phyloP scores from a whole-genome alignment of 257 asterid species.

The Buddleja alternifolia region DNA sequence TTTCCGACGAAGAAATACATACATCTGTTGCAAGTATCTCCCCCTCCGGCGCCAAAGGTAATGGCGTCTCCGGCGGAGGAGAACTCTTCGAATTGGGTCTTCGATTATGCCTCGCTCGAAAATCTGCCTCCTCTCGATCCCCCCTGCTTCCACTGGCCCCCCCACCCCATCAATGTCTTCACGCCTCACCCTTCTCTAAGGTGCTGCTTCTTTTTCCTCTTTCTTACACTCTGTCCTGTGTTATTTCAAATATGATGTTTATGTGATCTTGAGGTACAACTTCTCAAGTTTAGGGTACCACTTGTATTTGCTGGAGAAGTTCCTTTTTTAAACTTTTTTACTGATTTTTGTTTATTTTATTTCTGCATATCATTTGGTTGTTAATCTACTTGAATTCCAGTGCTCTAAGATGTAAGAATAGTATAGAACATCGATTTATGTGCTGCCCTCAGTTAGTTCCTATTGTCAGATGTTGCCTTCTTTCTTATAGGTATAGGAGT shows the following conservation, averaged over 20 bases:
- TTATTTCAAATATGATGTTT: background rate
- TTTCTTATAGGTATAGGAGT: background rate
- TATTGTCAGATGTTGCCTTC: too few relatives aligned
- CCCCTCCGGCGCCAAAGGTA: conserved; percentile 15
- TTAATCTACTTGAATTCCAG: background rate
- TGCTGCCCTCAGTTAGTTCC: too few relatives aligned
- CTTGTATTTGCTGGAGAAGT: background rate
- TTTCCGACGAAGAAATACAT: too few relatives aligned
- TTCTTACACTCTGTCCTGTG: background rate
- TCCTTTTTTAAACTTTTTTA: background rate
- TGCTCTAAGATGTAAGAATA: too few relatives aligned
- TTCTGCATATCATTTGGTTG: background rate
- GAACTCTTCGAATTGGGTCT: conserved; percentile 45
- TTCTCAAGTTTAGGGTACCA: background rate
- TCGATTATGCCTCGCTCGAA: conserved; percentile 50
- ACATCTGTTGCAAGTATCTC: too few relatives aligned
- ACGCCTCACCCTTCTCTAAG: conserved; percentile 38
- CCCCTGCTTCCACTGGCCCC: conserved; percentile 41
- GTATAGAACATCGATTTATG: too few relatives aligned
- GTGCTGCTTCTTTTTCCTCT: conserved; percentile 24
- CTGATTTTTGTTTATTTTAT: too few relatives aligned
- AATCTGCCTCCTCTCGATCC: conserved; percentile 45
- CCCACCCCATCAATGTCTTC: conserved; percentile 27
- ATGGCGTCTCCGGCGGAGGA: conserved; percentile 47
- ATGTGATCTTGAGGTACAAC: background rate